Evolutionary conservation across 371 early-diverging fungal species (phyloP), one percentile per base, ranked within the genome.

Genomic region (Chytridiales sp.): DNA sequence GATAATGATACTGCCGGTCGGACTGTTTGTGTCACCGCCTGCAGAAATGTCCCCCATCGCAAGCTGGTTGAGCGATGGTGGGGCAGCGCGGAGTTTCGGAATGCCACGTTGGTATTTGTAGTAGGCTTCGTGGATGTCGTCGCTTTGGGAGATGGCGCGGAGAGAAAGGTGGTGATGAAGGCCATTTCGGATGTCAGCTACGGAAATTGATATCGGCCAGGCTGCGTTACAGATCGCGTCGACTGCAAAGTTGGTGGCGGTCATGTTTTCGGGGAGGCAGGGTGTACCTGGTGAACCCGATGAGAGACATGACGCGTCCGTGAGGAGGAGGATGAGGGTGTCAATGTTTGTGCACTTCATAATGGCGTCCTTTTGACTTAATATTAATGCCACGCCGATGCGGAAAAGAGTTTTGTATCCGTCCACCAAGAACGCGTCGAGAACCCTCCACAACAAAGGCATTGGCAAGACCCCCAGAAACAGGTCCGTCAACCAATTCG

Each of bases 401-500:
- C 75, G 67, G 32, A 68, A 63, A 15, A 74, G 47, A 8, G 69
- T 61, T 38, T 66, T 68, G 61, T 70, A 70, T 0, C 77, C 77
- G 47, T 77, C 77, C 30, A 77, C 44, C 5, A 74, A 19, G 53
- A 68, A 77, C 19, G 47, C 47, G 50, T 77, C 77, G 34, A 77
- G 56, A 19, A 77, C 21, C 35, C 74, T 53, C 73, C 74, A 74
- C 19, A 74, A 27, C 6, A 61, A 51, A 6, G 57, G 41, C 34
- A 67, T 70, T 4, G 74, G 73, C 0, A 74, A 29, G 27, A 62
- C 58, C 21, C 49, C 70, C 17, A 70, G 50, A 40, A 70, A 66
- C 35, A 77, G 44, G 36, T 66, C 55, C 15, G 64, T 58, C 26
- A 77, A 40, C 77, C 77, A 77, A 17, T 49, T 42, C 17, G 61